Percentiles rank a stretch among this genome's conserved stretches.
Evolutionary conservation across 2,329 filamentous ascomycete species (phyloP).

Genomic region (Albifimbria verrucaria): DNA sequence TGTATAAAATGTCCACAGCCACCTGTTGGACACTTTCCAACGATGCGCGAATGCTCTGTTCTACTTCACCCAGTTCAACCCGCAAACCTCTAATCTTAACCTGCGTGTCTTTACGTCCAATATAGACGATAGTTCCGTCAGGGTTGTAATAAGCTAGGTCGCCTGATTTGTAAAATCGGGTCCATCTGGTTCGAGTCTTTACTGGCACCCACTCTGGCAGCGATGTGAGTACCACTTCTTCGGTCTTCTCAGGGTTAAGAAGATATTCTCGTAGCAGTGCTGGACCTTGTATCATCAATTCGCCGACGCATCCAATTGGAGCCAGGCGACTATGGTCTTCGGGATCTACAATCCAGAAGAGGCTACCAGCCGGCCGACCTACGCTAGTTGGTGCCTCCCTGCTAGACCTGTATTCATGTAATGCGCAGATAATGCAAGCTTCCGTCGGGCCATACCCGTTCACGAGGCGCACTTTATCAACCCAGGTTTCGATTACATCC

Average conservation of each 20-base stretch:
- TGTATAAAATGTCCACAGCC: background rate
- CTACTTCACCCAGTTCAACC: conserved; percentile 16
- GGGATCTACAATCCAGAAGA: conserved; percentile 6
- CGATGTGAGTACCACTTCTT: background rate
- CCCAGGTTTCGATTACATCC: conserved; percentile 6
- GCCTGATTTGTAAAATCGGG: conserved; percentile 12
- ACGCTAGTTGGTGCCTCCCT: background rate
- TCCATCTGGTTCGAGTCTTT: background rate
- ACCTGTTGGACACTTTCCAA: conserved; percentile 1
- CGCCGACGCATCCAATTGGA: conserved; percentile 9
- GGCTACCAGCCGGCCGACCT: conserved; percentile 2
- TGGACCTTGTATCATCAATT: conserved; percentile 12
- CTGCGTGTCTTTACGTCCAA: conserved; percentile 3
- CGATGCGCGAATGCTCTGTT: conserved; percentile 4
- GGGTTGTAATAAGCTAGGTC: conserved; percentile 12
- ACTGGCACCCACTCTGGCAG: background rate
- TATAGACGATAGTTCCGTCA: conserved; percentile 12
- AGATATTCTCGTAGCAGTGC: conserved; percentile 9
- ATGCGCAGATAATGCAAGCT: background rate
- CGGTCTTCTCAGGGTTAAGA: conserved; percentile 1
- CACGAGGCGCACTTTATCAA: conserved; percentile 4
- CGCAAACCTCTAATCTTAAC: conserved; percentile 18
- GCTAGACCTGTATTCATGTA: background rate
- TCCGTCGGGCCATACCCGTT: conserved; percentile 10
- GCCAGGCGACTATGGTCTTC: conserved; percentile 1